Evolutionary conservation across 306 rosid genomes (phyloP).

Genomic region (Fragaria ananassa): DNA sequence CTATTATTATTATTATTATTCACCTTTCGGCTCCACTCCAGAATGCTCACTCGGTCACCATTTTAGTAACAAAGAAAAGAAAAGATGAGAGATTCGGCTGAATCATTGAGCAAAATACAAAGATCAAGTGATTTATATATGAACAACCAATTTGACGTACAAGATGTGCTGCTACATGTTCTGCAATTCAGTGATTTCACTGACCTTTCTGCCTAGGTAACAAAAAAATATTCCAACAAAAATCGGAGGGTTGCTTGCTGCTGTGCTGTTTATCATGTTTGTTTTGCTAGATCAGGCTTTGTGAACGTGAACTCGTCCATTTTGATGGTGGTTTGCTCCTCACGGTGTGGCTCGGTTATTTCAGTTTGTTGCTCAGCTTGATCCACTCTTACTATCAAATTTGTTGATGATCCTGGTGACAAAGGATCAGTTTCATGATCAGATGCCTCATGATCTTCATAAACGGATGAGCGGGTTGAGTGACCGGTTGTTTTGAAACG

Average conservation of each 20-base stretch:
- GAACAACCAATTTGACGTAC: slow-evolving; percentile 15
- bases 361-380: slow-evolving; percentile 26
- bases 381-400: slow-evolving; percentile 42
- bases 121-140: neutral
- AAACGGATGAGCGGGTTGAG: slow-evolving; percentile 37
- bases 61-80: too few species aligned
- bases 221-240: slow-evolving; percentile 3
- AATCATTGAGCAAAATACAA: neutral
- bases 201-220: neutral
- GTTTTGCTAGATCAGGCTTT: slow-evolving; percentile 23
- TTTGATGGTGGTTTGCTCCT: slow-evolving; percentile 33
- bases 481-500: slow-evolving; percentile 81
- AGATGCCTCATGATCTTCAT: slow-evolving; percentile 37
- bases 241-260: neutral
- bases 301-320: slow-evolving; percentile 47
- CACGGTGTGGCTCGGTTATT: slow-evolving; percentile 13
- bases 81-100: neutral
- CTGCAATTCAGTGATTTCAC: slow-evolving; percentile 6
- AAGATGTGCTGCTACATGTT: neutral
- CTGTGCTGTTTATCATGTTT: slow-evolving; percentile 9
- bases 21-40: too few species aligned
- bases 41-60: too few species aligned
- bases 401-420: slow-evolving; percentile 30
- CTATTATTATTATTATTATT: too few species aligned
- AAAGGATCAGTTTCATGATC: slow-evolving; percentile 38